Evolutionary conservation across 2,329 filamentous ascomycete genomes (phyloP), one percentile per base, ranked within the genome.

Genomic region (Curvularia spicifera): DNA sequence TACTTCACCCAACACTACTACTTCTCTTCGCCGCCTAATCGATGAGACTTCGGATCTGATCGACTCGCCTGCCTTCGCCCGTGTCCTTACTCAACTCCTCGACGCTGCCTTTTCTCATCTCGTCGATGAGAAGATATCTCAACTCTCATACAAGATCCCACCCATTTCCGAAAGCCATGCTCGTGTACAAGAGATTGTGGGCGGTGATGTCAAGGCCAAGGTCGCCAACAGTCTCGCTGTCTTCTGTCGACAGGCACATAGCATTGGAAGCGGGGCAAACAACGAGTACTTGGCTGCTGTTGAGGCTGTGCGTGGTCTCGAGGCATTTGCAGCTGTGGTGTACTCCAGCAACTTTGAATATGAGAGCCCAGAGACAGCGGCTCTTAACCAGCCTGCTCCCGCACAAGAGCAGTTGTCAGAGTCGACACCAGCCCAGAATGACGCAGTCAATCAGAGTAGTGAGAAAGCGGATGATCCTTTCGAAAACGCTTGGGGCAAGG

Each of bases 21-120:
- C 83, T 6, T 85, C 88, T 1, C 85, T 99, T 55, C 88, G 94
- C 55, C 89, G 91, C 57, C 85, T 99, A 20, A 85, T 99, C 1
- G 94, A 99, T 74, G 95, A 99, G 81, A 98, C 95, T 1, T 91
- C 94, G 39, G 95, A 99, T 74, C 85, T 99, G 24, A 89, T 98
- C 72, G 95, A 99, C 73, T 97, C 95, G 1, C 95, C 95, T 0
- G 86, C 91, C 35, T 98, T 98, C 78, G 86, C 89, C 0, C 89
- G 93, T 70, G 93, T 99, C 35, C 84, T 97, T 44, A 91, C 90
- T 2, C 87, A 91, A 57, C 85, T 97, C 55, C 89, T 98, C 59
- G 93, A 98, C 75, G 85, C 92, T 45, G 90, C 89, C 53, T 99
- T 97, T 79, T 90, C 90, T 2, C 86, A 89, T 24, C 84, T 99